These are phyloP conservation scores for Colletotrichum orchidophilum DNA, from an alignment of 2,329 filamentous ascomycete species.

Conservation along the genomic window DNA sequence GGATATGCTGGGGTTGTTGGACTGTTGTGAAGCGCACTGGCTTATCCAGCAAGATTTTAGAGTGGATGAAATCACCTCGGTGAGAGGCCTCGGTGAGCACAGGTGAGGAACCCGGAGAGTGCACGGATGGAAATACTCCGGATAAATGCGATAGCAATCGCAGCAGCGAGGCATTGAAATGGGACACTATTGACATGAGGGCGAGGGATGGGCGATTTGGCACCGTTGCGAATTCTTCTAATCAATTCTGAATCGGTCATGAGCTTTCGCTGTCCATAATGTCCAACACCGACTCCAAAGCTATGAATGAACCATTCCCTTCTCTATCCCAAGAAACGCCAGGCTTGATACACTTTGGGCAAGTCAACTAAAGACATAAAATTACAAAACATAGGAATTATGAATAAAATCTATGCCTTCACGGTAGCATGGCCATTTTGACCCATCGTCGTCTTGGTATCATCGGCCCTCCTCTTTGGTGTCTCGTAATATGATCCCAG, in stretches of 20 bases:
- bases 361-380: background rate
- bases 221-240: background rate
- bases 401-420: background rate
- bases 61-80: background rate
- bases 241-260: background rate
- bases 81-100: constrained; percentile 17
- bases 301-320: background rate
- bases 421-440: constrained; percentile 8
- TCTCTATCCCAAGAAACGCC: constrained; percentile 21
- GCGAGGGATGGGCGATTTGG: background rate
- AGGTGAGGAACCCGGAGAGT: background rate
- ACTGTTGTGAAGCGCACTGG: background rate
- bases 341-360: constrained; percentile 5
- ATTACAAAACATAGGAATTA: background rate
- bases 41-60: constrained; percentile 11
- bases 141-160: background rate
- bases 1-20: background rate
- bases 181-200: background rate
- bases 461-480: constrained; percentile 26
- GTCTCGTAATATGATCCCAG: constrained; percentile 62
- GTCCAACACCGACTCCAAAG: background rate
- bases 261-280: background rate
- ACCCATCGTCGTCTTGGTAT: background rate
- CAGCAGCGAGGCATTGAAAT: too few species aligned
- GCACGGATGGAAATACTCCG: constrained; percentile 14